Conservation (phyloP, 208 protist genomes). For the Trypanosoma vivax region DNA sequence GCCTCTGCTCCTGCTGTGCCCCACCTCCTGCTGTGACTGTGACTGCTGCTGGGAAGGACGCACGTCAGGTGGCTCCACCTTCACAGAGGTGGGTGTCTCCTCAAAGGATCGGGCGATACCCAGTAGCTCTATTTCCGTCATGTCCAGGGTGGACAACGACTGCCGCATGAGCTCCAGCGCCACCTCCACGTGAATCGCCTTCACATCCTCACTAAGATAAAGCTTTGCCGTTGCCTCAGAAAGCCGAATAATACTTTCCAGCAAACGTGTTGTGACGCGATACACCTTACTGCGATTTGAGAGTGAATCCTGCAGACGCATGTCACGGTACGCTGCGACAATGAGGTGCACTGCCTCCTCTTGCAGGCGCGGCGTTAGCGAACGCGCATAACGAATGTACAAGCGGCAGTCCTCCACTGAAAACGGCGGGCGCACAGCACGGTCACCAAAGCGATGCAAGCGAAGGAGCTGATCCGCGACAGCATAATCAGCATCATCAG, state of each 20-base stretch:
- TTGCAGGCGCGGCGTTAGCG: conserved; percentile 86
- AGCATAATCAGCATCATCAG: conserved; percentile 92
- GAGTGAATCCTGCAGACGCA: conserved; percentile 90
- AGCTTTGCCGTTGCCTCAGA: conserved; percentile 97
- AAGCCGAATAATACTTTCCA: conserved; percentile 99
- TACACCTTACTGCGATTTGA: conserved; percentile 90
- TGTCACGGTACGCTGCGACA: conserved; percentile 83
- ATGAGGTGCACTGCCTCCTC: conserved; percentile 84
- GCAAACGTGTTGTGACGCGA: conserved; percentile 98
- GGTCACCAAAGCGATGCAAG: conserved; percentile 86
- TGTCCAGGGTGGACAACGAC: conserved; percentile 84
- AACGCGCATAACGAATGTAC: conserved; percentile 91
- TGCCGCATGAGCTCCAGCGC: conserved; percentile 87
- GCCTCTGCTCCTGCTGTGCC: neutral
- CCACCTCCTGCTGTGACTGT: neutral
- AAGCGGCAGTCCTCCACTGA: conserved; percentile 81
- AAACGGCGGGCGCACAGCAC: conserved; percentile 66
- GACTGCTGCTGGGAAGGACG: conserved; percentile 2
- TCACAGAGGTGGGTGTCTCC: conserved; percentile 10
- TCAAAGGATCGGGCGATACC: conserved; percentile 25
- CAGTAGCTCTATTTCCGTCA: conserved; percentile 83
- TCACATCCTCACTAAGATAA: conserved; percentile 89
- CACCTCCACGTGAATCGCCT: conserved; percentile 66
- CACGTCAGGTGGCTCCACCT: conserved; percentile 23
- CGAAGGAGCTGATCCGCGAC: conserved; percentile 97